Percentiles rank a stretch among this genome's conserved stretches.
Evolutionary conservation across 176 grass and related monocot genomes (phyloP).

Genomic region (Musa troglodytarum): DNA sequence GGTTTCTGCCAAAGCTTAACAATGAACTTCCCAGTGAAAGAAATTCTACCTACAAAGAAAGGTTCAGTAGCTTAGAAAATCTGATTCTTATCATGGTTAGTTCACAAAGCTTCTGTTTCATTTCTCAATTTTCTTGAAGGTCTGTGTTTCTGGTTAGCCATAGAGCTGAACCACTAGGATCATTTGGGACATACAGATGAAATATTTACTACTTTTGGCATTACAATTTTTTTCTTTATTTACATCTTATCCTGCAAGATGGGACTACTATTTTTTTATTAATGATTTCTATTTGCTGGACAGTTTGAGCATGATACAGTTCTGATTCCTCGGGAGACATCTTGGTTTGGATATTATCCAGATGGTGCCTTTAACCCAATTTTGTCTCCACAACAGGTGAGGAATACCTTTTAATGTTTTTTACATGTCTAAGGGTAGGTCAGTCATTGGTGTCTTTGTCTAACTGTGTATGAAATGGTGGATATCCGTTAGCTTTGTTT

Average conservation of each 20-base stretch:
- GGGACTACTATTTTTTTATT: not conserved
- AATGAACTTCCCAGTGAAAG: constrained; percentile 70
- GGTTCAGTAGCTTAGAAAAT: constrained; percentile 75
- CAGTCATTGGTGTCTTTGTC: not conserved
- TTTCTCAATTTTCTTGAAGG: not conserved
- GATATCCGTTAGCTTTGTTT: not conserved
- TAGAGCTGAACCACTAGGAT: not conserved
- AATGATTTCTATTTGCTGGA: constrained; percentile 20
- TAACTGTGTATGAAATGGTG: not conserved
- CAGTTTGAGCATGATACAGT: constrained; percentile 72
- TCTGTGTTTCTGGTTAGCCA: not conserved
- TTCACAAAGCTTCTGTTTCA: constrained; percentile 19
- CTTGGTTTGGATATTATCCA: constrained; percentile 96
- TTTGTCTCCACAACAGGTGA: constrained; percentile 45
- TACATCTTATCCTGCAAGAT: not conserved
- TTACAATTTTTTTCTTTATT: not conserved
- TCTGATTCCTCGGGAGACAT: constrained; percentile 80
- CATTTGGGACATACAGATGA: not conserved
- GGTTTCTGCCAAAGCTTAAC: constrained; percentile 92
- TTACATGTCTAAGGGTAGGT: not conserved
- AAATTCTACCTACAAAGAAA: constrained; percentile 84
- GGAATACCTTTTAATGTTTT: not conserved
- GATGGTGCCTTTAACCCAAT: constrained; percentile 54
- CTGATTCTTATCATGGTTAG: constrained; percentile 82
- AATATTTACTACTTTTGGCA: not conserved